These are phyloP conservation scores for Eimeria necatrix DNA, from an alignment of 169 alveolate genomes.

Conservation along the genomic window DNA sequence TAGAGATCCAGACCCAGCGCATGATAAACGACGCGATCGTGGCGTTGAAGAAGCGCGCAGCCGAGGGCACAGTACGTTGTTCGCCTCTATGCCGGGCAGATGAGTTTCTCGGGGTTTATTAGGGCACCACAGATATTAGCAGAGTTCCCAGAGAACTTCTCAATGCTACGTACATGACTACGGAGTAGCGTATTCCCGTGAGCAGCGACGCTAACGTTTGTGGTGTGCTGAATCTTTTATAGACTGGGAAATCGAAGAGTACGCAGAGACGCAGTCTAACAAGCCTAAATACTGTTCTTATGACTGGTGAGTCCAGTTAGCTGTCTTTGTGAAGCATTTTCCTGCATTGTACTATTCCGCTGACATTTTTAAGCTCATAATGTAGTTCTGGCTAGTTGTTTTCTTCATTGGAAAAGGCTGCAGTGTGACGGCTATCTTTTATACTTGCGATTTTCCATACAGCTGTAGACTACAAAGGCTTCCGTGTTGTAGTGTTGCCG, in stretches of 20 bases:
- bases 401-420: not conserved
- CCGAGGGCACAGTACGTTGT: slow-evolving; percentile 19
- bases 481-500: slow-evolving; percentile 76
- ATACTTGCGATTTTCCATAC: not conserved
- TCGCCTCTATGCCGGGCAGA: not conserved
- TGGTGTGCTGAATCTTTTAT: not conserved
- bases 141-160: too few relatives aligned
- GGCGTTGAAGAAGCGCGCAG: slow-evolving; percentile 62
- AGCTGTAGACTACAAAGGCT: slow-evolving; percentile 80
- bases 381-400: not conserved
- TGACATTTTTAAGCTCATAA: too few relatives aligned
- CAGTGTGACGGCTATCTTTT: not conserved
- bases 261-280: slow-evolving; percentile 15
- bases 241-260: slow-evolving; percentile 14
- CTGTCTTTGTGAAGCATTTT: not conserved
- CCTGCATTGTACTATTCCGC: not conserved
- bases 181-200: too few relatives aligned
- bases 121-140: too few relatives aligned
- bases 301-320: slow-evolving; percentile 39
- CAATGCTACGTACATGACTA: too few relatives aligned
- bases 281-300: slow-evolving; percentile 51
- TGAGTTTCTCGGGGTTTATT: too few relatives aligned
- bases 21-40: slow-evolving; percentile 74
- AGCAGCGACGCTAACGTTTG: too few relatives aligned
- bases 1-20: slow-evolving; percentile 78